A percentile compares a stretch with the other conserved stretches of the same genome.
phyloP scores from a whole-genome alignment of 2,329 filamentous ascomycete genomes.

The Aspergillus bombycis region DNA sequence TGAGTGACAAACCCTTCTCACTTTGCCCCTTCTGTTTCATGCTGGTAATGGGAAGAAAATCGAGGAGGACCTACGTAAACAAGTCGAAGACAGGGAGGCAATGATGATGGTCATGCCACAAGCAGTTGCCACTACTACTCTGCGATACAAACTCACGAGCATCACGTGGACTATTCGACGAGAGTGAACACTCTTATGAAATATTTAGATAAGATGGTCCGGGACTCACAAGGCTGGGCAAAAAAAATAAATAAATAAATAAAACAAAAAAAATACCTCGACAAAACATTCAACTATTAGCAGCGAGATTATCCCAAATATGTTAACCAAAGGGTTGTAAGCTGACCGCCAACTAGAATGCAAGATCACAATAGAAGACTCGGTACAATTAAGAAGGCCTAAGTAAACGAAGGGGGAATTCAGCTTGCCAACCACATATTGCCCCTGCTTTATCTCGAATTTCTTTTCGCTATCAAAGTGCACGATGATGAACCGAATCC shows the following conservation, averaged over 20 bases:
- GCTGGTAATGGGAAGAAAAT: constrained; percentile 13
- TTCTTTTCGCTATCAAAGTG: background rate
- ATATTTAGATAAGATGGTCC: background rate
- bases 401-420: background rate
- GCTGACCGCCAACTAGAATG: background rate
- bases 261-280: background rate
- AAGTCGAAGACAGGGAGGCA: background rate
- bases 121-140: background rate
- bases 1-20: constrained; percentile 28
- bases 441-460: background rate
- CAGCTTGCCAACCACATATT: background rate
- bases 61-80: background rate
- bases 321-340: background rate
- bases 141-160: background rate
- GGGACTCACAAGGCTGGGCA: background rate
- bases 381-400: background rate
- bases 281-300: background rate
- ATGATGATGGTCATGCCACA: background rate
- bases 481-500: background rate
- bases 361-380: background rate
- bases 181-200: background rate
- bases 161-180: background rate
- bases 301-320: background rate
- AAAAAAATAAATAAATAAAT: too few relatives aligned
- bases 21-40: constrained; percentile 47